A percentile compares a stretch with the other conserved stretches of the same genome.
Conservation (phyloP, 2,329 filamentous ascomycete genomes). For the Paraconiothyrium brasiliense region DNA sequence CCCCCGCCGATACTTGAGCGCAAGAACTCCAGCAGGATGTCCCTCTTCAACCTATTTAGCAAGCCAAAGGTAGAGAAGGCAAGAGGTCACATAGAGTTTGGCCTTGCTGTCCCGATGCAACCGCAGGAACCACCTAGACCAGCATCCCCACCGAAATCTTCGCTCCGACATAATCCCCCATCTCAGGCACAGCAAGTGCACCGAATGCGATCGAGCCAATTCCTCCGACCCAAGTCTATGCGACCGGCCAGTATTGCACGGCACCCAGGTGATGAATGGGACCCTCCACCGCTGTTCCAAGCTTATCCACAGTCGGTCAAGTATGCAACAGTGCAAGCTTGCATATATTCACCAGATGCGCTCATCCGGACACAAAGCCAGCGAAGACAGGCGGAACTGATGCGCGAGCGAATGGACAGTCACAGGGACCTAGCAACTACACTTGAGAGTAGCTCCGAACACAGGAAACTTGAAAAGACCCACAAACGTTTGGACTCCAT, state of each 20-base stretch:
- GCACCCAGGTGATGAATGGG: slow-evolving; percentile 44
- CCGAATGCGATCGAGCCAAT: slow-evolving; percentile 43
- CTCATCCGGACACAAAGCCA: slow-evolving; percentile 69
- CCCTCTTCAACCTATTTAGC: slow-evolving; percentile 61
- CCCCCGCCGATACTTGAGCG: slow-evolving; percentile 42
- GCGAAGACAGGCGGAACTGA: slow-evolving; percentile 59
- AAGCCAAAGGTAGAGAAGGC: slow-evolving; percentile 59
- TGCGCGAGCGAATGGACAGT: slow-evolving; percentile 50
- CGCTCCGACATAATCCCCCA: slow-evolving; percentile 41
- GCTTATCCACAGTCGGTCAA: slow-evolving; percentile 86
- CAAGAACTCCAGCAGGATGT: slow-evolving; percentile 56
- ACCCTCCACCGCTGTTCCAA: slow-evolving; percentile 79
- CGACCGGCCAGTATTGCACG: slow-evolving; percentile 27
- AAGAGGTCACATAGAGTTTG: slow-evolving; percentile 57
- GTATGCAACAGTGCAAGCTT: slow-evolving; percentile 74
- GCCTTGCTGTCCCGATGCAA: slow-evolving; percentile 48
- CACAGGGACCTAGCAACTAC: slow-evolving; percentile 43
- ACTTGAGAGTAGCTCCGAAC: slow-evolving; percentile 38
- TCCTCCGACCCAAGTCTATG: slow-evolving; percentile 43
- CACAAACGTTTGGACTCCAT: slow-evolving; percentile 53
- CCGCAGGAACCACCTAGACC: slow-evolving; percentile 39
- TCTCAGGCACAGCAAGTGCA: slow-evolving; percentile 41
- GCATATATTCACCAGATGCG: slow-evolving; percentile 72
- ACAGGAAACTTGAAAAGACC: slow-evolving; percentile 51
- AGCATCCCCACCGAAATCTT: slow-evolving; percentile 36